Evolutionary conservation across 2,329 filamentous ascomycete species (phyloP).

Genomic region (Trichocomaceae sp.): DNA sequence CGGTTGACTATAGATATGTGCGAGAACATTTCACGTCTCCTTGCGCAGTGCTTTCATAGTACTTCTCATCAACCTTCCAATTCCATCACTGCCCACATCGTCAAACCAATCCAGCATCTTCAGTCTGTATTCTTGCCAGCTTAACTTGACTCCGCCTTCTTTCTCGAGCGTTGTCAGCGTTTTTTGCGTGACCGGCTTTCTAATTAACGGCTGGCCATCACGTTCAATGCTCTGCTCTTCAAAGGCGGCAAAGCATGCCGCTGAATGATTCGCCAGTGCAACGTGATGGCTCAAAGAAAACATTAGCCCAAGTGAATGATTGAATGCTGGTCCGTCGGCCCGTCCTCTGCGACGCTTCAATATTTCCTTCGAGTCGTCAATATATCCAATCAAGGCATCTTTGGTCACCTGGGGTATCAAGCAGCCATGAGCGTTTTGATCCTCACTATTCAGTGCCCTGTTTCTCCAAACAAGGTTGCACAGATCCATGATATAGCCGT

Average conservation of each 20-base stretch:
- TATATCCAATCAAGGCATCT: constrained; percentile 35
- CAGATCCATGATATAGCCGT: constrained; percentile 78
- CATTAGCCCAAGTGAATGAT: constrained; percentile 31
- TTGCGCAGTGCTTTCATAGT: constrained; percentile 70
- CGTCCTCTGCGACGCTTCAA: constrained; percentile 24
- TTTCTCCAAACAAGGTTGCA: constrained; percentile 78
- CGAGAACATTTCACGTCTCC: constrained; percentile 15
- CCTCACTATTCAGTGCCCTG: constrained; percentile 60
- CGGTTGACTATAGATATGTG: neutral
- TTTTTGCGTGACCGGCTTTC: constrained; percentile 59
- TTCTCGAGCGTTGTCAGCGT: constrained; percentile 58
- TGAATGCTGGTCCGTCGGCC: constrained; percentile 22
- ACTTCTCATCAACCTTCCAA: constrained; percentile 67
- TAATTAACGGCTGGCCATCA: constrained; percentile 22
- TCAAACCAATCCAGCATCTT: constrained; percentile 65
- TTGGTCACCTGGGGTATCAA: constrained; percentile 45
- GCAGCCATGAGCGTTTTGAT: constrained; percentile 55
- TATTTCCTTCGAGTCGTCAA: constrained; percentile 33
- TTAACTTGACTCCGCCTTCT: constrained; percentile 59
- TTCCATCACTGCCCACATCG: constrained; percentile 56
- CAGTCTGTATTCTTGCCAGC: constrained; percentile 69
- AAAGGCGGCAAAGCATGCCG: constrained; percentile 42
- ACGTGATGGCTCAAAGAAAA: constrained; percentile 46
- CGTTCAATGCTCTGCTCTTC: constrained; percentile 34
- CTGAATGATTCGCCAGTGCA: constrained; percentile 41